phyloP scores from a whole-genome alignment of 495 filamentous ascomycete species.

The Penicillium macrosclerotiorum region DNA sequence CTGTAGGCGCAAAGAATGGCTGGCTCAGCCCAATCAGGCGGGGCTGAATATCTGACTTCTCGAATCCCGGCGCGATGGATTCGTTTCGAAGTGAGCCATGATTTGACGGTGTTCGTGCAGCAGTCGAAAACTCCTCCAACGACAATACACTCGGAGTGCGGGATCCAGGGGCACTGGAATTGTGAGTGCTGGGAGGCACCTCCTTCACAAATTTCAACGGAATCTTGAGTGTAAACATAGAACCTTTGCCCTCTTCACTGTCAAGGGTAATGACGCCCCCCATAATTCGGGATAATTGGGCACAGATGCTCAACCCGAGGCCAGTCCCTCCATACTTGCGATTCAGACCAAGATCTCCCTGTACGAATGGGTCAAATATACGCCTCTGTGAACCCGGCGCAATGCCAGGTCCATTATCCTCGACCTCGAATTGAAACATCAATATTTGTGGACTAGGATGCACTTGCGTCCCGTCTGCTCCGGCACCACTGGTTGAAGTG shows the following conservation, averaged over 20 bases:
- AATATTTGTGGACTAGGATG: conserved; percentile 31
- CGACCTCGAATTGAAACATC: conserved; percentile 81
- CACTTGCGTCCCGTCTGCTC: not conserved
- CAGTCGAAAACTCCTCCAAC: conserved; percentile 30
- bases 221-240: conserved; percentile 79
- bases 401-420: conserved; percentile 91
- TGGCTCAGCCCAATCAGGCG: conserved; percentile 80
- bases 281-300: conserved; percentile 82
- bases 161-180: conserved; percentile 21
- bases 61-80: conserved; percentile 23
- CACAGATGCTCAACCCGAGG: conserved; percentile 85
- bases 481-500: not conserved
- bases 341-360: conserved; percentile 82
- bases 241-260: conserved; percentile 72
- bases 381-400: conserved; percentile 68
- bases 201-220: conserved; percentile 77
- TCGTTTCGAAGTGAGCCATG: conserved; percentile 23
- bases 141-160: conserved; percentile 30
- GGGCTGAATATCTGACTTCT: conserved; percentile 56
- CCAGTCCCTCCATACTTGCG: conserved; percentile 92
- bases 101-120: conserved; percentile 22
- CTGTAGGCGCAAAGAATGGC: conserved; percentile 74
- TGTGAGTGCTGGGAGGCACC: conserved; percentile 49
- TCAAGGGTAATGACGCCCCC: conserved; percentile 69
- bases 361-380: conserved; percentile 93